Percentiles rank a stretch among this genome's conserved stretches.
Conservation (phyloP, 225 moss, liverwort and hornwort genomes). For the Straminergon stramineum region DNA sequence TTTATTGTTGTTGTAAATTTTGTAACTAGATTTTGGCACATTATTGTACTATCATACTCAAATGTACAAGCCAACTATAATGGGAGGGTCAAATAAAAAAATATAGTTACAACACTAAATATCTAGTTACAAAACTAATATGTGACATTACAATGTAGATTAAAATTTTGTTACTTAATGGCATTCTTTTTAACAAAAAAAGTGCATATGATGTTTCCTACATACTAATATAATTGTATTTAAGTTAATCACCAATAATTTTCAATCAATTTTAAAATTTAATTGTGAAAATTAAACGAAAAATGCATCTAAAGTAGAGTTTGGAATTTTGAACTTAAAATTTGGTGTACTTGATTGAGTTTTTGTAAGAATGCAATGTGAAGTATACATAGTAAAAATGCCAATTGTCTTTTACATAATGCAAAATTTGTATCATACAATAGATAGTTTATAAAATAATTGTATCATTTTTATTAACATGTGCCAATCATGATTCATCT, state of each 20-base stretch:
- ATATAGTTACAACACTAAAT: neutral
- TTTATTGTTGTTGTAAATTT: neutral
- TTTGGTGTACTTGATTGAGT: neutral
- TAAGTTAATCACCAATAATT: neutral
- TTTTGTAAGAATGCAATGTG: neutral
- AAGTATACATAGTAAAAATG: neutral
- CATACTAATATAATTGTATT: neutral
- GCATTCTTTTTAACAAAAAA: neutral
- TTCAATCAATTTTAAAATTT: neutral
- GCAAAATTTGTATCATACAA: neutral
- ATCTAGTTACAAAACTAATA: neutral
- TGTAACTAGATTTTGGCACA: neutral
- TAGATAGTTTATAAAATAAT: neutral
- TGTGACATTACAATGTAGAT: accelerated
- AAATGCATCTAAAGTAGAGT: neutral
- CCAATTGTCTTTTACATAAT: neutral
- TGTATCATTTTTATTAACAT: neutral
- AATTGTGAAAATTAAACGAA: neutral
- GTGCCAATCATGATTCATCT: neutral
- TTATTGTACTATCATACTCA: neutral
- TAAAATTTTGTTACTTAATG: neutral
- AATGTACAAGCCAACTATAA: neutral
- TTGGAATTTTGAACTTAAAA: neutral
- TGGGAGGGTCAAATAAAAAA: neutral
- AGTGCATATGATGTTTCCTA: neutral